These are phyloP conservation scores for Penicillium hesseltinei DNA, from an alignment of 2,329 filamentous ascomycete genomes.

Conservation along the genomic window DNA sequence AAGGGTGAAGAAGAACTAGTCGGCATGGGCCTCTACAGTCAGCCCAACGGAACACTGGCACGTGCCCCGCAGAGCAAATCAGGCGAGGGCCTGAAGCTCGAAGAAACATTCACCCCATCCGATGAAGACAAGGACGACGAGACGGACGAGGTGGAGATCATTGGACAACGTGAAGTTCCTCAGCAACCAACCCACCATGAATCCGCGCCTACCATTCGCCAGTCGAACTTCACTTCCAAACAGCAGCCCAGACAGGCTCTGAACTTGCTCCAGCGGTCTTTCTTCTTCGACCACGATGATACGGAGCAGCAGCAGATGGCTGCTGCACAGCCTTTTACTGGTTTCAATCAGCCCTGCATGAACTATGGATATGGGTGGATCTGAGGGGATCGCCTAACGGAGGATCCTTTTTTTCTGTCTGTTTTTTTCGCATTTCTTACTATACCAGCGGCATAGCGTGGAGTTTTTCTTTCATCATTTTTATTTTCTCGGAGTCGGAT, in stretches of 20 bases:
- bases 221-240: slow-evolving; percentile 14
- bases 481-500: slow-evolving; percentile 17
- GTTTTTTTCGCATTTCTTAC: slow-evolving; percentile 1
- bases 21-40: slow-evolving; percentile 75
- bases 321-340: slow-evolving; percentile 27
- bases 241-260: slow-evolving; percentile 25
- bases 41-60: slow-evolving; percentile 60
- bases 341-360: slow-evolving; percentile 32
- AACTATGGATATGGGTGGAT: slow-evolving; percentile 39
- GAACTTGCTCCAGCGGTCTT: slow-evolving; percentile 33
- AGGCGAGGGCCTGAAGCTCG: slow-evolving; percentile 75
- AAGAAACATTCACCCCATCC: slow-evolving; percentile 72
- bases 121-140: slow-evolving; percentile 60
- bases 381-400: slow-evolving; percentile 15
- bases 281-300: slow-evolving; percentile 35
- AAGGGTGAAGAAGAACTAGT: slow-evolving; percentile 50
- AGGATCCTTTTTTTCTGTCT: slow-evolving; percentile 8
- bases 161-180: slow-evolving; percentile 7
- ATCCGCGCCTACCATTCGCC: slow-evolving; percentile 8
- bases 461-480: slow-evolving; percentile 26
- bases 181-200: slow-evolving; percentile 12
- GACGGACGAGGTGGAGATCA: slow-evolving; percentile 43
- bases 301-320: slow-evolving; percentile 24
- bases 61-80: slow-evolving; percentile 57
- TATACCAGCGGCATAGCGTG: slow-evolving; percentile 34